These are phyloP conservation scores for Sporothrix sp. DNA, from an alignment of 2,329 filamentous ascomycete genomes.

Conservation along the genomic window DNA sequence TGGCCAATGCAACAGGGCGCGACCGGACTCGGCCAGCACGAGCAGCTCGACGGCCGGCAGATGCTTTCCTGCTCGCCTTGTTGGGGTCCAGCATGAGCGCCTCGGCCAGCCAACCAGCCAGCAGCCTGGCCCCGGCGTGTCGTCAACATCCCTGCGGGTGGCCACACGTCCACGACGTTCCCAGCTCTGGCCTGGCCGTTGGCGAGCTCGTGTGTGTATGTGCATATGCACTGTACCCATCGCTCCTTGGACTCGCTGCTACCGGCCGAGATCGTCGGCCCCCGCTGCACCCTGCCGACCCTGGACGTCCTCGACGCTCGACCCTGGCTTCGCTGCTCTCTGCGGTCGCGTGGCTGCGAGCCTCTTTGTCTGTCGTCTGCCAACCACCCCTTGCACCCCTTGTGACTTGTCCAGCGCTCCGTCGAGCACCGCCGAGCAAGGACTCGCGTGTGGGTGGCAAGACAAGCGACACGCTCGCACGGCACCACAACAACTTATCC, in stretches of 20 bases:
- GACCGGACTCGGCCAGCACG: neutral
- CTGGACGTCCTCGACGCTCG: neutral
- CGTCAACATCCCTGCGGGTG: slow-evolving; percentile 10
- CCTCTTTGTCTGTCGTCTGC: neutral
- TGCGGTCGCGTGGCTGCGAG: slow-evolving; percentile 6
- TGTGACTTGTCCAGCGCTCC: no score
- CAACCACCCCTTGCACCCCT: neutral
- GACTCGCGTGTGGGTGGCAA: slow-evolving; percentile 1
- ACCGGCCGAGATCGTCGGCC: slow-evolving; percentile 5
- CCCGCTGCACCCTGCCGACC: neutral
- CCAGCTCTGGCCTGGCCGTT: no score
- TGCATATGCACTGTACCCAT: no score
- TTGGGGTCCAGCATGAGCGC: no score
- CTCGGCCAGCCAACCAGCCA: slow-evolving; percentile 3
- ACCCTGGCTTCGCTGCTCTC: neutral
- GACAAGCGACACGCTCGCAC: no score
- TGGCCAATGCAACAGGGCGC: slow-evolving; percentile 14
- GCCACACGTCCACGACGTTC: no score
- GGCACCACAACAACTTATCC: neutral
- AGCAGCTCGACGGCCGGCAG: no score
- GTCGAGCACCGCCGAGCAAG: no score
- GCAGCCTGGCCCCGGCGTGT: slow-evolving; percentile 1
- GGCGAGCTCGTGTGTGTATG: no score
- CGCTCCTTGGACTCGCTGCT: neutral
- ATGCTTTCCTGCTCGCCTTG: no score